Conservation (phyloP, 2,329 filamentous ascomycete species). For the Hypoxylon sp. region DNA sequence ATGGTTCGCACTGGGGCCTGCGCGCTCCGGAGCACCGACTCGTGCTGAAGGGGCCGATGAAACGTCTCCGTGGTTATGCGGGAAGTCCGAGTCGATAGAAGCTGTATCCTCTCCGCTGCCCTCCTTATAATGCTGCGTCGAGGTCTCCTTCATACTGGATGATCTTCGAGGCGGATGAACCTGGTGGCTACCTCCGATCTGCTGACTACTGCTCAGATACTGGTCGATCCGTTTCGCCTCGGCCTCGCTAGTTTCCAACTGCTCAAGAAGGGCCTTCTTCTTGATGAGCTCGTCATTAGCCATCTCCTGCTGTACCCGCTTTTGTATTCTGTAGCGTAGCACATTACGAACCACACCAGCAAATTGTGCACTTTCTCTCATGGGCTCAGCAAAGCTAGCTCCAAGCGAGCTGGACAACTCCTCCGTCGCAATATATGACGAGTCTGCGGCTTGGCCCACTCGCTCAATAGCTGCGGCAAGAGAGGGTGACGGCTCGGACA, state of each 20-base stretch:
- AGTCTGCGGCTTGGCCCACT: slow-evolving; percentile 92
- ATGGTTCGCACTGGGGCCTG: slow-evolving; percentile 66
- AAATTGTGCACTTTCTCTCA: slow-evolving; percentile 98
- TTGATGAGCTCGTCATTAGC: slow-evolving; percentile 92
- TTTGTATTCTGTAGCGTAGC: slow-evolving; percentile 88
- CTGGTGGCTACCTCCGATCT: slow-evolving; percentile 55
- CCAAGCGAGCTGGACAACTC: slow-evolving; percentile 90
- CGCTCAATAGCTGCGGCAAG: slow-evolving; percentile 94
- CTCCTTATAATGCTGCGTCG: slow-evolving; percentile 64
- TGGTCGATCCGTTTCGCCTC: slow-evolving; percentile 95
- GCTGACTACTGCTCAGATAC: slow-evolving; percentile 82
- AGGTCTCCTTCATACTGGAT: slow-evolving; percentile 65
- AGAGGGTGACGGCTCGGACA: slow-evolving; percentile 90
- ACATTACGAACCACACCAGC: slow-evolving; percentile 92
- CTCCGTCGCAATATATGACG: slow-evolving; percentile 94
- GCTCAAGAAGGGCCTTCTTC: slow-evolving; percentile 84
- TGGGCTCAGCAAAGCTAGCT: slow-evolving; percentile 94
- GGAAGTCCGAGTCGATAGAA: slow-evolving; percentile 96
- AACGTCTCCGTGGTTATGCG: slow-evolving; percentile 83
- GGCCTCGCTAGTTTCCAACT: slow-evolving; percentile 91
- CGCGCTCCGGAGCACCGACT: slow-evolving; percentile 74
- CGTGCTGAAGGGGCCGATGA: slow-evolving; percentile 77
- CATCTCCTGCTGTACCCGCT: slow-evolving; percentile 97
- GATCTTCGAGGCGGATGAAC: slow-evolving; percentile 74
- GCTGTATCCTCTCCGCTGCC: slow-evolving; percentile 79